Conservation (phyloP, 2,329 filamentous ascomycete species). For the Catunica adiposa region DNA sequence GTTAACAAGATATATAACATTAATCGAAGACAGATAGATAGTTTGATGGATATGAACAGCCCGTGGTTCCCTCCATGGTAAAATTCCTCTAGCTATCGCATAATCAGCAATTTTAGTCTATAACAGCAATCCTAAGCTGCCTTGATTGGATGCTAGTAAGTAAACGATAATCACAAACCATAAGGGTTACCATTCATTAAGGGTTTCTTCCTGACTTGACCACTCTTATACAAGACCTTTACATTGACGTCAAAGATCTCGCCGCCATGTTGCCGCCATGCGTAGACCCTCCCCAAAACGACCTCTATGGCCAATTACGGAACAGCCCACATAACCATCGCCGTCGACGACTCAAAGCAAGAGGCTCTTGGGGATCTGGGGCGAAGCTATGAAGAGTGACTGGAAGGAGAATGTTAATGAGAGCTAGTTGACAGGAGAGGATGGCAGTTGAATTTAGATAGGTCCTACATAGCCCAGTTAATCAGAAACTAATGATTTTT, state of each 20-base stretch:
- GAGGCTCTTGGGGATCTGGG: neutral
- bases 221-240: constrained; percentile 8
- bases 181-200: neutral
- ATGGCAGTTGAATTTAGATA: too few species aligned
- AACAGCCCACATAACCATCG: neutral
- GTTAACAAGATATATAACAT: too few species aligned
- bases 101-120: too few species aligned
- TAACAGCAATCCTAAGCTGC: neutral
- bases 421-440: too few species aligned
- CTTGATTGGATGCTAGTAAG: neutral
- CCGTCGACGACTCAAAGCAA: constrained; percentile 1
- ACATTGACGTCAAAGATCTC: constrained; percentile 17
- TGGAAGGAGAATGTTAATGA: constrained; percentile 12
- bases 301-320: constrained; percentile 11
- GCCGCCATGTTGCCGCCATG: constrained; percentile 16
- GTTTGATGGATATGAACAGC: too few species aligned
- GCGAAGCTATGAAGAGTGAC: constrained; percentile 6
- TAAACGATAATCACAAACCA: neutral
- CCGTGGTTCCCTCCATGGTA: too few species aligned
- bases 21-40: too few species aligned
- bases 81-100: too few species aligned
- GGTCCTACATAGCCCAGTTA: too few species aligned
- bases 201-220: neutral
- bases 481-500: too few species aligned
- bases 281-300: constrained; percentile 14